Evolutionary conservation across 495 filamentous ascomycete genomes (phyloP).

Genomic region (Penicillium fimorum): DNA sequence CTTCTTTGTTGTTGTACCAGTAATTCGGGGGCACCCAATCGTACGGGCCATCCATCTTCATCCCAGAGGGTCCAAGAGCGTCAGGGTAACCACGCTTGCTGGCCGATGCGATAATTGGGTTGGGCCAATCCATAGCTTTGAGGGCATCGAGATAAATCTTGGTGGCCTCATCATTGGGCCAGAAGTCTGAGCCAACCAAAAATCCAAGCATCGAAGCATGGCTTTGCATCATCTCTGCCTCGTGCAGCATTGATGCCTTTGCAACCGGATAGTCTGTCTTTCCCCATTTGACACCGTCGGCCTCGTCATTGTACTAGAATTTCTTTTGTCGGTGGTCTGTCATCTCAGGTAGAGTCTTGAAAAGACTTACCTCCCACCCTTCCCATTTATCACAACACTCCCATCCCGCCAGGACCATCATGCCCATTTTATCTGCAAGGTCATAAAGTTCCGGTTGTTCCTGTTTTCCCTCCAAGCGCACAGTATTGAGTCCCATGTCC

Average conservation of each 20-base stretch:
- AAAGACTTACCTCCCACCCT: constrained; percentile 47
- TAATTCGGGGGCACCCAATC: constrained; percentile 67
- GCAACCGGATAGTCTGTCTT: constrained; percentile 54
- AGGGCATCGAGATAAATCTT: constrained; percentile 51
- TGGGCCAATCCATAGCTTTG: constrained; percentile 51
- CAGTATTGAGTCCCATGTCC: constrained; percentile 60
- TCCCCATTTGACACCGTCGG: constrained; percentile 47
- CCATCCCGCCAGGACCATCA: constrained; percentile 65
- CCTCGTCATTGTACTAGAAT: constrained; percentile 54
- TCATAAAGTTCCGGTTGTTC: constrained; percentile 61
- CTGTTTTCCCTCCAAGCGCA: constrained; percentile 64
- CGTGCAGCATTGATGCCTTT: constrained; percentile 55
- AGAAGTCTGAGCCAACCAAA: constrained; percentile 61
- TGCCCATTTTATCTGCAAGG: constrained; percentile 54
- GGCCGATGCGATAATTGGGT: constrained; percentile 58
- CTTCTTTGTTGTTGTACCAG: constrained; percentile 53
- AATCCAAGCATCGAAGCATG: constrained; percentile 58
- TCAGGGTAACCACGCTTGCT: constrained; percentile 53
- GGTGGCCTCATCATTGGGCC: constrained; percentile 57
- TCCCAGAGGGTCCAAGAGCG: constrained; percentile 52
- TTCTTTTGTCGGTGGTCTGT: neutral
- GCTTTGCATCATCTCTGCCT: constrained; percentile 57
- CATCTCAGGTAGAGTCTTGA: neutral
- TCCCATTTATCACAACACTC: constrained; percentile 73
- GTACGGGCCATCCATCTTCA: constrained; percentile 69